Percentiles rank a stretch among this genome's conserved stretches.
Evolutionary conservation across 768 basidiomycete species (phyloP).

Genomic region (Scleroderma bovista): DNA sequence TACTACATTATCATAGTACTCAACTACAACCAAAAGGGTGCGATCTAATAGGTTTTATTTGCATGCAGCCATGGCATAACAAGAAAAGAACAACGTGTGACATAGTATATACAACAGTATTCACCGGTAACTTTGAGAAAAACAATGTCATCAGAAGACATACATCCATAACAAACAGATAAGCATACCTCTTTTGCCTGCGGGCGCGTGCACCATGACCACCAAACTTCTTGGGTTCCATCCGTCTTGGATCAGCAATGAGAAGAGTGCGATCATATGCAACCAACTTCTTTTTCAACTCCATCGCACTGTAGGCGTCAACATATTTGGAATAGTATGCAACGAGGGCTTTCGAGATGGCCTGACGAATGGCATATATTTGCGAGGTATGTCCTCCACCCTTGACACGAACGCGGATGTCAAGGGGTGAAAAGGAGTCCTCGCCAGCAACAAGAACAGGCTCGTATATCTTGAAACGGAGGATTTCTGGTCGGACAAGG

Average conservation of each 20-base stretch:
- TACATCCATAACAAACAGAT: not conserved
- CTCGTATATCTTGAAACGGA: constrained; percentile 98
- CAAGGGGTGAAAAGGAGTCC: constrained; percentile 79
- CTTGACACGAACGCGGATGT: constrained; percentile 97
- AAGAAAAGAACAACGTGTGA: constrained; percentile 27
- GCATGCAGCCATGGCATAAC: constrained; percentile 31
- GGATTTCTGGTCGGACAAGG: constrained; percentile 91
- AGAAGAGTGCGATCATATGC: constrained; percentile 89
- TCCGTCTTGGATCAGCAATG: constrained; percentile 93
- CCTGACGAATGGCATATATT: constrained; percentile 98
- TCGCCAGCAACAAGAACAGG: constrained; percentile 91
- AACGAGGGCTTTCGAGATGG: constrained; percentile 95
- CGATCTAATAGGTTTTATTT: constrained; percentile 24
- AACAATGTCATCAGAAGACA: constrained; percentile 7
- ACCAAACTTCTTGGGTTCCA: constrained; percentile 99
- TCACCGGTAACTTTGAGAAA: constrained; percentile 60
- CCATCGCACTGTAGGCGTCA: constrained; percentile 95
- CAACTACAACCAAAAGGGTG: no score
- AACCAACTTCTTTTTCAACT: constrained; percentile 96
- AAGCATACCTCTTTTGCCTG: constrained; percentile 85
- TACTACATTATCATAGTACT: no score
- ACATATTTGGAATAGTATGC: constrained; percentile 99
- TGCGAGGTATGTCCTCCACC: constrained; percentile 99
- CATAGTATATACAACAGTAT: constrained; percentile 30
- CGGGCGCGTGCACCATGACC: constrained; percentile 97